Evolutionary conservation across 164 flowering plant genomes (phyloP).

Genomic region (Platanus orientalis): DNA sequence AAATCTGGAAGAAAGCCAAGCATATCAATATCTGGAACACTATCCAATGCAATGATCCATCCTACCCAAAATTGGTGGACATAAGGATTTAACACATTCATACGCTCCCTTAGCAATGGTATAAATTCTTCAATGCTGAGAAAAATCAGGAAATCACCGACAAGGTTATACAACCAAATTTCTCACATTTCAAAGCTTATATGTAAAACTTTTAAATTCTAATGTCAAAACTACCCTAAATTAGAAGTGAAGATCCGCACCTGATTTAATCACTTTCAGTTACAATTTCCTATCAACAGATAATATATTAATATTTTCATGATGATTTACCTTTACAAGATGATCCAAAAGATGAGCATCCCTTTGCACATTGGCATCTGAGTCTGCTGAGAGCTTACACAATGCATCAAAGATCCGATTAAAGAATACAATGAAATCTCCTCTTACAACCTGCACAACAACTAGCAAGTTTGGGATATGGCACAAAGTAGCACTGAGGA

Average conservation of each 20-base stretch:
- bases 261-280: conserved; percentile 99
- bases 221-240: conserved; percentile 7
- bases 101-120: conserved; percentile 91
- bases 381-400: conserved; percentile 94
- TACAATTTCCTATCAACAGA: conserved; percentile 75
- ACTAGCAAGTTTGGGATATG: neutral
- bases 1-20: conserved; percentile 99
- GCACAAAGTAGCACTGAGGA: neutral
- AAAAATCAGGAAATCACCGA: conserved; percentile 8
- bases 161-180: conserved; percentile 1
- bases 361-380: conserved; percentile 97
- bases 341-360: conserved; percentile 98
- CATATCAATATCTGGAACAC: conserved; percentile 99
- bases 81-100: conserved; percentile 87
- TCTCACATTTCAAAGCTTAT: neutral
- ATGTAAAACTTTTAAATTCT: neutral
- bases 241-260: conserved; percentile 29
- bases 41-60: conserved; percentile 97
- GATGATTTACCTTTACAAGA: conserved; percentile 76
- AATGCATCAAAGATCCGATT: conserved; percentile 95
- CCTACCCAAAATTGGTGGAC: conserved; percentile 98
- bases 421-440: conserved; percentile 91
- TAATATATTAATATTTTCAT: conserved; percentile 1
- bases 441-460: conserved; percentile 86
- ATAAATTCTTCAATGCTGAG: conserved; percentile 97